These are phyloP conservation scores for Globisporangium spiculum DNA, from an alignment of 352 stramenopile genomes.

Conservation along the genomic window DNA sequence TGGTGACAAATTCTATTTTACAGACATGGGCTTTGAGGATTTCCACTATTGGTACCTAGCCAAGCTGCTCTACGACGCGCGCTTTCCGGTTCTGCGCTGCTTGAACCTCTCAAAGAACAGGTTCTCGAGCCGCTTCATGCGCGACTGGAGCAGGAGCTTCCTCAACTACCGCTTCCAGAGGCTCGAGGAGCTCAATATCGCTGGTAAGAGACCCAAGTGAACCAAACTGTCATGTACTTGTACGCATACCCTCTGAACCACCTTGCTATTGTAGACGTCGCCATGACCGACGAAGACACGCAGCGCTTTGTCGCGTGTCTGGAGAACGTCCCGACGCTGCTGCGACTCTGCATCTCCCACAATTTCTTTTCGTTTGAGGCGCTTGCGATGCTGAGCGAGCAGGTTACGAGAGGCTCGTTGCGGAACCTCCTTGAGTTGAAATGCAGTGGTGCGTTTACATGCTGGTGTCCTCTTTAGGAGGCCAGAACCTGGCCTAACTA, in stretches of 20 bases:
- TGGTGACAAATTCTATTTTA: neutral
- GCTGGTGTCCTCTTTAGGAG: neutral
- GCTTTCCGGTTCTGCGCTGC: slow-evolving; percentile 32
- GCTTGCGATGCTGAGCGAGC: slow-evolving; percentile 29
- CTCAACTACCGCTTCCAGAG: slow-evolving; percentile 35
- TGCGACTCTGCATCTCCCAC: slow-evolving; percentile 33
- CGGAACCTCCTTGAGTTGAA: slow-evolving; percentile 28
- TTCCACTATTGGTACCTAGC: slow-evolving; percentile 43
- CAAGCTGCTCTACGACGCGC: slow-evolving; percentile 41
- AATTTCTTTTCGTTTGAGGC: slow-evolving; percentile 39
- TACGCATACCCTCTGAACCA: neutral
- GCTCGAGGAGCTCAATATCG: slow-evolving; percentile 40
- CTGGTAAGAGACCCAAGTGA: slow-evolving; percentile 22
- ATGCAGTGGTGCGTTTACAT: slow-evolving; percentile 30
- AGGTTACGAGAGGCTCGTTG: slow-evolving; percentile 21
- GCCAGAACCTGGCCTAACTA: neutral
- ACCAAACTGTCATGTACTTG: neutral
- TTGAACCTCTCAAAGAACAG: slow-evolving; percentile 37
- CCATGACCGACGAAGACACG: slow-evolving; percentile 58
- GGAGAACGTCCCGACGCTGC: slow-evolving; percentile 24
- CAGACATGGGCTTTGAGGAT: slow-evolving; percentile 43
- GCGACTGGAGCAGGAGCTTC: slow-evolving; percentile 54
- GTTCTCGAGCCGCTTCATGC: slow-evolving; percentile 63
- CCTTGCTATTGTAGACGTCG: slow-evolving; percentile 17
- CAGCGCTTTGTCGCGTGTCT: slow-evolving; percentile 51